A percentile compares a stretch with the other conserved stretches of the same genome.
These are phyloP conservation scores for Lipomyces kockii DNA, from an alignment of 805 yeast species.

Conservation along the genomic window DNA sequence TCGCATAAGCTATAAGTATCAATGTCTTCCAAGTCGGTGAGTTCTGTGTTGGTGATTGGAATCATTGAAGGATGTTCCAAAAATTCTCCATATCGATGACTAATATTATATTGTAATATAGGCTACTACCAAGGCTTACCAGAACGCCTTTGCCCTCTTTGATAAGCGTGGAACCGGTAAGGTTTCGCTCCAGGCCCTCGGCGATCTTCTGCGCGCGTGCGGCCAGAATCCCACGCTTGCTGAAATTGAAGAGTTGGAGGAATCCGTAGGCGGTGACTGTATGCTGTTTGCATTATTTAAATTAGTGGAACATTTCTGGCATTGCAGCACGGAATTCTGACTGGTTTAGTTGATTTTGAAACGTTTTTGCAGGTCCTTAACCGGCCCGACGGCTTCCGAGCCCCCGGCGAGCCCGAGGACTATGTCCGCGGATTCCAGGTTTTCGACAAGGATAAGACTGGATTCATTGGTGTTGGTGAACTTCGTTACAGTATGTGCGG, in stretches of 20 bases:
- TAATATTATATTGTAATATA: neutral
- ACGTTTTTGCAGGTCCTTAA: constrained; percentile 75
- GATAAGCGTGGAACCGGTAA: constrained; percentile 95
- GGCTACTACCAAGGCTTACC: constrained; percentile 34
- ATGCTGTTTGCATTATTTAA: constrained; percentile 30
- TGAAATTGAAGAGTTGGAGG: constrained; percentile 69
- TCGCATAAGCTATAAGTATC: neutral
- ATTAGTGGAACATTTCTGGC: neutral
- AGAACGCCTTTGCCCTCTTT: constrained; percentile 87
- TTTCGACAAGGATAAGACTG: constrained; percentile 93
- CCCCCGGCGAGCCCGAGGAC: constrained; percentile 88
- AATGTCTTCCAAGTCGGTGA: constrained; percentile 32
- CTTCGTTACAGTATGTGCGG: constrained; percentile 67
- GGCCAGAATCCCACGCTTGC: constrained; percentile 98
- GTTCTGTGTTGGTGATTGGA: constrained; percentile 1
- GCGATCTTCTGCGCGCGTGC: constrained; percentile 92
- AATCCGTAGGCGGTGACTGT: constrained; percentile 46
- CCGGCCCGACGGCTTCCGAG: constrained; percentile 87
- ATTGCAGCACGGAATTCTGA: neutral
- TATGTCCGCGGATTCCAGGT: constrained; percentile 96
- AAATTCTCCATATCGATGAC: neutral
- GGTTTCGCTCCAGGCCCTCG: constrained; percentile 81
- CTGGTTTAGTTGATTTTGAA: constrained; percentile 62
- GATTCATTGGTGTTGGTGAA: constrained; percentile 97
- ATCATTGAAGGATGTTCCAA: neutral